A percentile compares a stretch with the other conserved stretches of the same genome.
These are phyloP conservation scores for Xerocomellus intermedius DNA, from an alignment of 768 basidiomycete genomes.

Conservation along the genomic window DNA sequence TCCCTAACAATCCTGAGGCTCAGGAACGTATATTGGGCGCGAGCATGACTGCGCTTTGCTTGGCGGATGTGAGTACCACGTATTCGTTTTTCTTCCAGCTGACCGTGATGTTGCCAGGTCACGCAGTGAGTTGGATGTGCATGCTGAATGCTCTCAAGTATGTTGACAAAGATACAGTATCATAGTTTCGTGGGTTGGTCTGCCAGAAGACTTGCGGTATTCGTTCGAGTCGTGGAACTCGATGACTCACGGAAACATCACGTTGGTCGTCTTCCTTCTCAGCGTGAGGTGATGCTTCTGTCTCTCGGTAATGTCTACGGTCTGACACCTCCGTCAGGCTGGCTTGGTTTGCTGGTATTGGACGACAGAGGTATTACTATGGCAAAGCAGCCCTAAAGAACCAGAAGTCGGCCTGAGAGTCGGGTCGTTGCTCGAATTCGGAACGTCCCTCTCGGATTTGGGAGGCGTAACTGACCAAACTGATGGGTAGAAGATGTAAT, in stretches of 20 bases:
- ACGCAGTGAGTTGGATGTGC: conserved; percentile 51
- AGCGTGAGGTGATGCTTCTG: conserved; percentile 45
- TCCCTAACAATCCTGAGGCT: conserved; percentile 52
- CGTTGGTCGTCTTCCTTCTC: conserved; percentile 56
- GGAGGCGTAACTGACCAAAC: not conserved
- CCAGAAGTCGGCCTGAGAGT: conserved; percentile 15
- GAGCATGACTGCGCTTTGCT: conserved; percentile 56
- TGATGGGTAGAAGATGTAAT: not conserved
- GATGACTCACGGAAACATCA: conserved; percentile 77
- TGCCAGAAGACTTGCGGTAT: conserved; percentile 56
- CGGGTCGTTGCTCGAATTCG: not conserved
- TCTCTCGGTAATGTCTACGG: not conserved
- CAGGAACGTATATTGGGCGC: conserved; percentile 72
- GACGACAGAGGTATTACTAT: conserved; percentile 45
- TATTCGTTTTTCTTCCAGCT: not conserved
- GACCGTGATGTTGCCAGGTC: conserved; percentile 36
- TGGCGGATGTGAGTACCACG: conserved; percentile 60
- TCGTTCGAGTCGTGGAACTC: conserved; percentile 59
- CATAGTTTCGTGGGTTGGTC: conserved; percentile 49
- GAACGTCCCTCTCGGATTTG: not conserved
- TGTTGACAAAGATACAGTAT: conserved; percentile 44
- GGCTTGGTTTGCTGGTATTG: conserved; percentile 56
- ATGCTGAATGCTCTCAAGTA: not conserved
- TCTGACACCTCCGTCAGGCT: conserved; percentile 34
- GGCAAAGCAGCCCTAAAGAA: conserved; percentile 18